Percentiles rank a stretch among this genome's conserved stretches.
phyloP scores from a whole-genome alignment of 1,284 basidiomycete species.

The Phellinidium pouzarii region DNA sequence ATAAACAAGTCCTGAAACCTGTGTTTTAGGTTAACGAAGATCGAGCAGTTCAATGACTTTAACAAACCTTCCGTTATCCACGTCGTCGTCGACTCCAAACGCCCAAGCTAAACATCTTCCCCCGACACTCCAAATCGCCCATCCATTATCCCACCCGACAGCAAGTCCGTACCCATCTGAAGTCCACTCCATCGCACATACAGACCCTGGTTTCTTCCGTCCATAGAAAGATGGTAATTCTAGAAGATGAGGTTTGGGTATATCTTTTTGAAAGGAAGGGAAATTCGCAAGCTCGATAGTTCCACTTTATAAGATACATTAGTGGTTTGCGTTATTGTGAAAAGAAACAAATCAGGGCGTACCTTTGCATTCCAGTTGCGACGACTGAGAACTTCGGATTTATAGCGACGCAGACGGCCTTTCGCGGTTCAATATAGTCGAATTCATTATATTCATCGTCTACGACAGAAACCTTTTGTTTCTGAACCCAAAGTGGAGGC shows the following conservation, averaged over 20 bases:
- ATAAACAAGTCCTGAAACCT: slow-evolving; percentile 84
- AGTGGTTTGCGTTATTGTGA: background rate
- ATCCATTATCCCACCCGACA: slow-evolving; percentile 87
- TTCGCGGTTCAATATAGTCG: slow-evolving; percentile 56
- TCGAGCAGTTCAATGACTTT: background rate
- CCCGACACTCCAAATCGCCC: slow-evolving; percentile 89
- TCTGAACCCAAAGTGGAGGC: slow-evolving; percentile 69
- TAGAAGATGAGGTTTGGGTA: slow-evolving; percentile 48
- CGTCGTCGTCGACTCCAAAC: slow-evolving; percentile 61
- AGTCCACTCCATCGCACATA: slow-evolving; percentile 81
- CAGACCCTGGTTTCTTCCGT: slow-evolving; percentile 56
- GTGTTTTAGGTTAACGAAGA: background rate
- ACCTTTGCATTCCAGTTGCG: slow-evolving; percentile 77
- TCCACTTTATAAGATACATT: slow-evolving; percentile 36
- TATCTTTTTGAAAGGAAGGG: slow-evolving; percentile 47
- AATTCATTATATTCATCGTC: slow-evolving; percentile 32
- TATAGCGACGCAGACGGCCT: slow-evolving; percentile 59
- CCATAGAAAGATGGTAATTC: slow-evolving; percentile 52
- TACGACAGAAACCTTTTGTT: slow-evolving; percentile 48
- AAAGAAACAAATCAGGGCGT: slow-evolving; percentile 13
- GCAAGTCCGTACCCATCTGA: slow-evolving; percentile 96
- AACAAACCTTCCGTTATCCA: slow-evolving; percentile 49
- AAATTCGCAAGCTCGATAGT: slow-evolving; percentile 58
- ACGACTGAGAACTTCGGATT: slow-evolving; percentile 84
- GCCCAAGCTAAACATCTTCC: slow-evolving; percentile 78